Conservation (phyloP, 345 rosid species). For the Streptanthus diversifolius region DNA sequence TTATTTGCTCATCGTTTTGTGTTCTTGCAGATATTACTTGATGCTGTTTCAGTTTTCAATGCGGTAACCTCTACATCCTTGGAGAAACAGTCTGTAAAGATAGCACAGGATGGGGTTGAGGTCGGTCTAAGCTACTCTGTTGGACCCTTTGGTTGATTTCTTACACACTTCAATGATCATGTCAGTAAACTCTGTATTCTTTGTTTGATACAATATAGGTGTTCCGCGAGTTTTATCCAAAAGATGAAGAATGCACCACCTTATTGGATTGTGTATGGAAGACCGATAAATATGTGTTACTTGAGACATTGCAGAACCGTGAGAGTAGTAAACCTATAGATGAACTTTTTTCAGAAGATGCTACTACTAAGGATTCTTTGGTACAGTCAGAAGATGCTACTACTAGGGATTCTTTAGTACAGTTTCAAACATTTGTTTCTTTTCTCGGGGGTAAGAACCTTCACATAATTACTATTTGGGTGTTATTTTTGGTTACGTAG, state of each 20-base stretch:
- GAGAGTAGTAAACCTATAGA: slow-evolving; percentile 34
- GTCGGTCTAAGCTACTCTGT: slow-evolving; percentile 37
- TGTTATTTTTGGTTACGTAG: background rate
- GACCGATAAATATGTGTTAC: slow-evolving; percentile 57
- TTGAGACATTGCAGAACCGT: slow-evolving; percentile 43
- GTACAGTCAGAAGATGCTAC: slow-evolving; percentile 42
- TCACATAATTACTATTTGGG: background rate
- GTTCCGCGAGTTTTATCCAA: slow-evolving; percentile 74
- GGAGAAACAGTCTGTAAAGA: slow-evolving; percentile 69
- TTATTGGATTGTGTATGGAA: slow-evolving; percentile 59
- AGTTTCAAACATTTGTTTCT: slow-evolving; percentile 47
- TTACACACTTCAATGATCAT: background rate
- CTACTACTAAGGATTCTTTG: slow-evolving; percentile 31
- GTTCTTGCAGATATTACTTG: slow-evolving; percentile 64
- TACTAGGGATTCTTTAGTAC: slow-evolving; percentile 36
- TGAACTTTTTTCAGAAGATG: slow-evolving; percentile 27
- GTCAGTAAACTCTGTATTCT: background rate
- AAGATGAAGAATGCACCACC: slow-evolving; percentile 41
- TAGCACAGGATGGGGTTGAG: slow-evolving; percentile 70
- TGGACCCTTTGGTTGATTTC: slow-evolving; percentile 1
- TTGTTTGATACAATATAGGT: slow-evolving; percentile 37
- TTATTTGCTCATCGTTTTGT: background rate
- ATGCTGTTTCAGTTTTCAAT: slow-evolving; percentile 64
- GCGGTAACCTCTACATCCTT: slow-evolving; percentile 57
- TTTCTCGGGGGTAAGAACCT: slow-evolving; percentile 59